Evolutionary conservation across 345 rosid species (phyloP), one percentile per base, ranked within the genome.

Genomic region (Linum trigynum): DNA sequence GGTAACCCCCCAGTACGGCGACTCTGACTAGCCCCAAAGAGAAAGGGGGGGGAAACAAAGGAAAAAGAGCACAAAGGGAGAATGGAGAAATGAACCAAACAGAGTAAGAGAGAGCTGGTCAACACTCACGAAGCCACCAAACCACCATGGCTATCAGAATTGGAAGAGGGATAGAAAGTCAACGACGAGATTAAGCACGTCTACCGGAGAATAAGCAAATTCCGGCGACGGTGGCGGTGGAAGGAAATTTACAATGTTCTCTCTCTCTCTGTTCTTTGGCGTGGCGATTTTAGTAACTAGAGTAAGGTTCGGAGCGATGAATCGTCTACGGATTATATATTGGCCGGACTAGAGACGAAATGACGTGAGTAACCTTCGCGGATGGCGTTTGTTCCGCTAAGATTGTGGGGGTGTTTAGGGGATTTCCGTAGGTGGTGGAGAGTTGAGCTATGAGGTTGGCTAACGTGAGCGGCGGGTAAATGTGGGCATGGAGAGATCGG

Each of bases 301-400:
- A 4, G 75, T 64, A 79, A 81, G 79, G 69, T 65, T 74, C 16
- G 63, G 7, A 15, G 72, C 51, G 63, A 39, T n/a, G 69, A 50
- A 66, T n/a, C 51, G 4, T 16, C 32, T 12, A 48, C 65, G 12
- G 65, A 2, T 63, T 77, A 77, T 82, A 82, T 79, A 79, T 17
- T 66, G 64, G 55, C 6, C 35, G 35, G 5, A 1, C 37, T 0
- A 3, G 1, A 5, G 32, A 0, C 10, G 1, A 60, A 74, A 77
- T 63, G 71, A 65, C 81, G 7, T 4, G 23, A 63, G 43, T 64
- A 17, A 23, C 32, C 32, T 23, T 23, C 32, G 32, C 32, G 32
- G 32, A 23, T 23, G 32, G 32, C 32, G 0, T 23, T 23, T 23
- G 32, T 23, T 23, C 32, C 32, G 1, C 32, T 23, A 1, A 10